Evolutionary conservation across 2,329 filamentous ascomycete species (phyloP), one percentile per base, ranked within the genome.

Genomic region (Leptosphaerulina australis): DNA sequence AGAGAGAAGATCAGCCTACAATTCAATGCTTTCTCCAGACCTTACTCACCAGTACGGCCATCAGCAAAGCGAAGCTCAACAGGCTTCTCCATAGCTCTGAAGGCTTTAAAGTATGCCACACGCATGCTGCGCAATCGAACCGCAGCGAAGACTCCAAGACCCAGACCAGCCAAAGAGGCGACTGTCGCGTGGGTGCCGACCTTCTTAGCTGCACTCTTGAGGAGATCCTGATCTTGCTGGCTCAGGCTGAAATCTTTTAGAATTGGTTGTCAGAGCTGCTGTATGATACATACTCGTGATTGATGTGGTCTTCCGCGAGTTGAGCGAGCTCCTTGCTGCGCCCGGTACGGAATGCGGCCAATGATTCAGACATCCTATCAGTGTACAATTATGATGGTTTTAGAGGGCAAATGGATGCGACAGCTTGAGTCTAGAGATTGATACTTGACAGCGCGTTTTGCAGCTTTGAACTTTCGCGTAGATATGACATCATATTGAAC

Each of bases 31-130:
- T 4, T 25, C 22, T 26, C 8, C 5, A 12, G 14, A 17, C 9
- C 6, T 5, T 43, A 47, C 62, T 18, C 67, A 83, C 83, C 79
- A 40, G 79, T 79, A 14, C 83, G 75, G 0, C 86, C 86, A 56
- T 82, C 79, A 0, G 82, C 79, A 66, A 88, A 88, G 11, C 80
- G 72, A 5, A 88, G 79, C 44, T 83, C 77, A 0, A 80, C 82
- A 0, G 86, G 86, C 67, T 81, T 83, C 64, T 88, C 83, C 41
- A 78, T 72, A 0, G 84, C 79, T 15, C 80, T 78, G 71, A 88
- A 83, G 5, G 82, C 81, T 33, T 79, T 77, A 74, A 87, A 88
- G 68, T 86, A 80, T n/a, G 78, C 75, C 24, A 75, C 70, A 35
- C 86, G 79, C 52, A 80, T 77, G 29, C 72, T 72, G 29, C 86